These are phyloP conservation scores for Candida nemodendra DNA, from an alignment of 805 yeast species.

Conservation along the genomic window DNA sequence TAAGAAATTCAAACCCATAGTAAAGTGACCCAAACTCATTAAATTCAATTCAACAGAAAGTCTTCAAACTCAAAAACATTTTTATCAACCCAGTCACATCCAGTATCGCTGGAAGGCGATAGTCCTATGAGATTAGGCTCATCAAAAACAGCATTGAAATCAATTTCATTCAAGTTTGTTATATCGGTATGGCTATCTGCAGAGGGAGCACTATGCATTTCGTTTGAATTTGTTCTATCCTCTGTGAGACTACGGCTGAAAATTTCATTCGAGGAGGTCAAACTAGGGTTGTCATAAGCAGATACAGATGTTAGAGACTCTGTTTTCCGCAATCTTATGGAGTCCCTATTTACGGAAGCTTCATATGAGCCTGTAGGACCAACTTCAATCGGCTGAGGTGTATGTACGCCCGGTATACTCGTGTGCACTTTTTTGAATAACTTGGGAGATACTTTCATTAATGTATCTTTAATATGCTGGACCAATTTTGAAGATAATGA, in stretches of 20 bases:
- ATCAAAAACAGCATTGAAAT: constrained; percentile 25
- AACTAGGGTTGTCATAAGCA: not conserved
- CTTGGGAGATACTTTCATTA: constrained; percentile 41
- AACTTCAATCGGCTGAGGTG: constrained; percentile 7
- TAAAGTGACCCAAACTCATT: too few species aligned
- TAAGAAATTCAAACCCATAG: too few species aligned
- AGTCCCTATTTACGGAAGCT: not conserved
- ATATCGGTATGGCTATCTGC: not conserved
- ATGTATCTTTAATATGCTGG: constrained; percentile 45
- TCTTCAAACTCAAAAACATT: constrained; percentile 40
- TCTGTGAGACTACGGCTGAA: constrained; percentile 2
- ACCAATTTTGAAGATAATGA: constrained; percentile 46
- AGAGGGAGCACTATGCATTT: not conserved
- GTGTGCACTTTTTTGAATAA: constrained; percentile 38
- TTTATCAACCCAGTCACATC: constrained; percentile 59
- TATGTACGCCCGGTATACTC: constrained; percentile 24
- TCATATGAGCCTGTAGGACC: not conserved
- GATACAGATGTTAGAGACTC: not conserved
- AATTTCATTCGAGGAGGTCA: constrained; percentile 1
- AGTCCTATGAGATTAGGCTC: constrained; percentile 20
- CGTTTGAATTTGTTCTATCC: constrained; percentile 2
- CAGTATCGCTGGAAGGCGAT: constrained; percentile 43
- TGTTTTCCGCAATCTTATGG: not conserved
- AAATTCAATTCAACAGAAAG: constrained; percentile 13
- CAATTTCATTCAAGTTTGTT: constrained; percentile 24